These are phyloP conservation scores for Extremus antarcticus DNA, from an alignment of 495 filamentous ascomycete genomes.

Conservation along the genomic window DNA sequence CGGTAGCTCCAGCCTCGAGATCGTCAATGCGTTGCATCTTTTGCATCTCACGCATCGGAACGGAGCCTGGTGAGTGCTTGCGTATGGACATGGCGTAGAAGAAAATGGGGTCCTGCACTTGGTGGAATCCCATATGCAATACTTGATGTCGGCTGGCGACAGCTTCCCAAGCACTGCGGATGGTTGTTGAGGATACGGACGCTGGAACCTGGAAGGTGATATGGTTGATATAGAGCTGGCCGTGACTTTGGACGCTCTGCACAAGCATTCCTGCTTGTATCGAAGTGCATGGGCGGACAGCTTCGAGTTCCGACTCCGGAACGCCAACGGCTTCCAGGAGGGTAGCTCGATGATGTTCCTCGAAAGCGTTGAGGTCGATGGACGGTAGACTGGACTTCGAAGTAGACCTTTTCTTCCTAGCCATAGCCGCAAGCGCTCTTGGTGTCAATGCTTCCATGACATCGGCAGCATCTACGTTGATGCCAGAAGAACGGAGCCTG, in stretches of 20 bases:
- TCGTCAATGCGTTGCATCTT: not conserved
- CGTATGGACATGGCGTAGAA: constrained; percentile 62
- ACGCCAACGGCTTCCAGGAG: constrained; percentile 12
- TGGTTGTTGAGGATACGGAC: not conserved
- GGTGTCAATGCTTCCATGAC: constrained; percentile 54
- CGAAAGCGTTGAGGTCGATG: constrained; percentile 32
- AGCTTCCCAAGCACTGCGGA: constrained; percentile 25
- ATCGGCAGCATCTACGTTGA: constrained; percentile 48
- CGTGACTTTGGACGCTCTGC: constrained; percentile 45
- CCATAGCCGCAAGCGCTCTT: constrained; percentile 30
- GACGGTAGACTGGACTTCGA: not conserved
- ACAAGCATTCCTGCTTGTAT: constrained; percentile 54
- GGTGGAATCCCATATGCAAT: constrained; percentile 31
- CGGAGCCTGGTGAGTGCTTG: constrained; percentile 9
- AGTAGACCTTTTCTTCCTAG: not conserved
- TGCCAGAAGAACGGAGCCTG: constrained; percentile 23
- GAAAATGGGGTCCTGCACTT: constrained; percentile 25
- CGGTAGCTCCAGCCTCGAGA: not conserved
- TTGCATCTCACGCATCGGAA: not conserved
- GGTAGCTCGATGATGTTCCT: constrained; percentile 29
- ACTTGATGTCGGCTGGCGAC: constrained; percentile 25
- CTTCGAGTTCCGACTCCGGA: constrained; percentile 26
- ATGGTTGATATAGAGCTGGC: constrained; percentile 53
- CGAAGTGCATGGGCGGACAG: constrained; percentile 52
- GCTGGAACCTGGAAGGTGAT: constrained; percentile 35